Percentiles rank a stretch among this genome's conserved stretches.
phyloP scores from a whole-genome alignment of 208 protist species.

The Trichomonas vaginalis region DNA sequence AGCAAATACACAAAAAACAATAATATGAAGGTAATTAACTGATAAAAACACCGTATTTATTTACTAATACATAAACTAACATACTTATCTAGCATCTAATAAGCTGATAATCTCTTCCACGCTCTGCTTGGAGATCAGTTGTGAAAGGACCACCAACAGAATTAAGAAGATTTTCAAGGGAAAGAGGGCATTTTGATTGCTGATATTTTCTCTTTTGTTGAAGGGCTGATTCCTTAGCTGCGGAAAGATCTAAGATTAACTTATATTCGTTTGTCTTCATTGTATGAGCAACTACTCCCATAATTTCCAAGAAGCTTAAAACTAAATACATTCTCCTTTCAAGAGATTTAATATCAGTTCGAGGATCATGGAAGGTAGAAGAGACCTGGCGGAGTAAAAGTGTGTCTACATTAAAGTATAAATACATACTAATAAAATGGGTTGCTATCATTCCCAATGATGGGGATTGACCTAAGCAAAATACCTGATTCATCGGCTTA shows the following conservation, averaged over 20 bases:
- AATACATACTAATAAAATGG: not conserved
- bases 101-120: not conserved
- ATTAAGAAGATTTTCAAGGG: not conserved
- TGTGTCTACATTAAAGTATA: not conserved
- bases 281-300: not conserved
- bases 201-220: not conserved
- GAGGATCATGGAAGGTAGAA: not conserved
- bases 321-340: not conserved
- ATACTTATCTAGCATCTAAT: not conserved
- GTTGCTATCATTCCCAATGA: not conserved
- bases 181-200: not conserved
- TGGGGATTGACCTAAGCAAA: not conserved
- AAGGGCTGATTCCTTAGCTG: not conserved
- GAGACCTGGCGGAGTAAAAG: not conserved
- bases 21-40: too few species aligned
- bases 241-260: not conserved
- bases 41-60: too few species aligned
- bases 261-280: not conserved
- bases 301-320: not conserved
- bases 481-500: not conserved
- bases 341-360: not conserved
- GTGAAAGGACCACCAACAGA: not conserved
- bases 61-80: too few species aligned
- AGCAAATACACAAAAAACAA: too few species aligned
- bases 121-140: not conserved